These are phyloP conservation scores for Coffea canephora DNA, from an alignment of 257 asterid genomes.

Conservation along the genomic window DNA sequence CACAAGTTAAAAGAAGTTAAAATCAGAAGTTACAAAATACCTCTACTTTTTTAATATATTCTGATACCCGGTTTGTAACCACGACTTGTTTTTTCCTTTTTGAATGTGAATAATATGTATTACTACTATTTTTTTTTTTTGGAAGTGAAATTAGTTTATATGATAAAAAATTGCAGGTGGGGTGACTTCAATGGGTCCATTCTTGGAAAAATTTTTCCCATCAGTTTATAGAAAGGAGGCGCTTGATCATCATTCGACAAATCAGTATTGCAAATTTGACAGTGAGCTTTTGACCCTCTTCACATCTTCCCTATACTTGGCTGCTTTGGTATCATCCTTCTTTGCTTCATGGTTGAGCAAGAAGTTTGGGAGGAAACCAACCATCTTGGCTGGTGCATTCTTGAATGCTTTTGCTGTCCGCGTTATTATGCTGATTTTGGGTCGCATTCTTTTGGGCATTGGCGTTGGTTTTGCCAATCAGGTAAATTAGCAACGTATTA, in stretches of 20 bases:
- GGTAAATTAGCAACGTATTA: neutral
- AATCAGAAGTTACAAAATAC: too few relatives aligned
- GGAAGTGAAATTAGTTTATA: too few relatives aligned
- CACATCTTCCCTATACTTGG: conserved; percentile 10
- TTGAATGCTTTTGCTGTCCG: neutral
- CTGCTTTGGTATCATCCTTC: neutral
- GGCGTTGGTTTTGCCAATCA: conserved; percentile 19
- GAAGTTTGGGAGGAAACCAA: neutral
- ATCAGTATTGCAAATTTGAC: conserved; percentile 14
- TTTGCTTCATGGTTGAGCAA: neutral
- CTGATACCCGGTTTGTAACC: too few relatives aligned
- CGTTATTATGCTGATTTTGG: conserved; percentile 8
- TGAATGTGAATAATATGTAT: too few relatives aligned
- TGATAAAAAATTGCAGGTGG: too few relatives aligned
- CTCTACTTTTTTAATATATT: too few relatives aligned
- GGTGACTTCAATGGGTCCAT: neutral
- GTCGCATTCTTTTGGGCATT: conserved; percentile 10
- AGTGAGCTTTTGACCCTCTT: conserved; percentile 1
- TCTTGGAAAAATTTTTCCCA: conserved; percentile 8
- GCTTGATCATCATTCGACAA: conserved; percentile 4
- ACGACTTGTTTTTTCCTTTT: too few relatives aligned
- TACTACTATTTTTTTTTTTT: too few relatives aligned
- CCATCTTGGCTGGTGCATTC: neutral
- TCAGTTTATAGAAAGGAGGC: conserved; percentile 1
- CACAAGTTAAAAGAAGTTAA: too few relatives aligned